A percentile compares a stretch with the other conserved stretches of the same genome.
Conservation (phyloP, 2,329 filamentous ascomycete species). For the Ceratocystiopsis sp. region DNA sequence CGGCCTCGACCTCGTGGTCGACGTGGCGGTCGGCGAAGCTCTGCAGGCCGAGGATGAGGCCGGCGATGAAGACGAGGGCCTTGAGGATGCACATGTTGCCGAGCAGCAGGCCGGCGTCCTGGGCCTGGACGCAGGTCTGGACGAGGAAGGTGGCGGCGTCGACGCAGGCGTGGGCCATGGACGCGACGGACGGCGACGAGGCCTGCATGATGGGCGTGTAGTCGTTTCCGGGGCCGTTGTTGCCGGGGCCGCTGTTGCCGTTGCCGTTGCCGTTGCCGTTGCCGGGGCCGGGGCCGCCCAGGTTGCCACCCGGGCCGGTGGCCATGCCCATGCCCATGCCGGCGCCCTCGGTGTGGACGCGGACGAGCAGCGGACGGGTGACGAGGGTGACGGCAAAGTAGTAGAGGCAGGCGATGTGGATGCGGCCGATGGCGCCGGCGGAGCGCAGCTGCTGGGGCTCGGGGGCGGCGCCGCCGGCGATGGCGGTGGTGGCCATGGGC, state of each 20-base stretch:
- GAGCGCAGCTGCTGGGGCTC: neutral
- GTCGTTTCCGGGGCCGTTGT: too few species aligned
- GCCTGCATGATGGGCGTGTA: too few species aligned
- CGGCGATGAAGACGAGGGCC: conserved; percentile 37
- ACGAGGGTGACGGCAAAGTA: conserved; percentile 11
- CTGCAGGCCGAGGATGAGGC: conserved; percentile 35
- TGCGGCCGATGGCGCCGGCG: conserved; percentile 5
- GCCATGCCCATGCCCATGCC: neutral
- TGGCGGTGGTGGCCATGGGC: too few species aligned
- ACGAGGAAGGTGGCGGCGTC: conserved; percentile 9
- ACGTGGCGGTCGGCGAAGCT: conserved; percentile 1
- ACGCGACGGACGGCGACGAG: too few species aligned
- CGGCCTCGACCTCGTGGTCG: conserved; percentile 7
- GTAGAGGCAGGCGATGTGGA: conserved; percentile 10
- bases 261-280: too few species aligned
- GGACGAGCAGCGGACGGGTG: conserved; percentile 9
- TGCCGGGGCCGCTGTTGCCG: too few species aligned
- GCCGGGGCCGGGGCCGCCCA: too few species aligned
- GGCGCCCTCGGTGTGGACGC: conserved; percentile 3
- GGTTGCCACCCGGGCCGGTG: conserved; percentile 3
- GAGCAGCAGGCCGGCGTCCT: conserved; percentile 6
- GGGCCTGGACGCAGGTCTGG: conserved; percentile 8
- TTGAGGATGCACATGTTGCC: conserved; percentile 7
- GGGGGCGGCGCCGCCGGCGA: too few species aligned
- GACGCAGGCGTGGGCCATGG: conserved; percentile 10